These are phyloP conservation scores for Yamadazyma songkhlaensis DNA, from an alignment of 1,139 yeast genomes.

Conservation along the genomic window DNA sequence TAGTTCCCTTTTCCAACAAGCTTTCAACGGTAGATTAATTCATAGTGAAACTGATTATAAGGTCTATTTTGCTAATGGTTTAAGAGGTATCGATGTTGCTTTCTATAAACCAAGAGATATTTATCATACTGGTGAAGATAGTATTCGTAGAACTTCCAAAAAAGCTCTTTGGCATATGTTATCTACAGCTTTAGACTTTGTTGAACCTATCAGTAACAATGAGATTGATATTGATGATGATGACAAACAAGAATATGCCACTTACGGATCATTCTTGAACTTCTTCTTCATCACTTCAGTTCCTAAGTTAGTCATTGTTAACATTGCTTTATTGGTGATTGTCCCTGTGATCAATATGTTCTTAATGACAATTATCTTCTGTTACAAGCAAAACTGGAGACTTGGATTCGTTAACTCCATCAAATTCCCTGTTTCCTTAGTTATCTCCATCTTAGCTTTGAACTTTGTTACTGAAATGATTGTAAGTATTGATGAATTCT, in stretches of 20 bases:
- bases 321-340: constrained; percentile 47
- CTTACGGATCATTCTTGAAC: constrained; percentile 63
- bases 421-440: constrained; percentile 57
- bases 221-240: constrained; percentile 35
- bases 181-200: constrained; percentile 61
- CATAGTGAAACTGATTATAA: constrained; percentile 84
- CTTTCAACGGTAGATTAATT: constrained; percentile 69
- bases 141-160: constrained; percentile 59
- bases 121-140: constrained; percentile 78
- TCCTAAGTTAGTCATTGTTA: constrained; percentile 41
- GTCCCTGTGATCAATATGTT: constrained; percentile 55
- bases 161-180: constrained; percentile 84
- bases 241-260: constrained; percentile 39
- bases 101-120: constrained; percentile 66
- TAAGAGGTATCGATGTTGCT: constrained; percentile 77
- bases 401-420: constrained; percentile 35
- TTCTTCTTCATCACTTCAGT: constrained; percentile 54
- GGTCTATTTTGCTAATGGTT: constrained; percentile 52
- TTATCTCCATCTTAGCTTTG: constrained; percentile 38
- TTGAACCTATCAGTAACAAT: constrained; percentile 35
- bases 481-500: constrained; percentile 48
- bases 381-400: constrained; percentile 50
- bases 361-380: constrained; percentile 45
- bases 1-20: constrained; percentile 76
- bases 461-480: constrained; percentile 28